Evolutionary conservation across 2,329 filamentous ascomycete species (phyloP), one percentile per base, ranked within the genome.

Genomic region (Apiospora pterosperma): DNA sequence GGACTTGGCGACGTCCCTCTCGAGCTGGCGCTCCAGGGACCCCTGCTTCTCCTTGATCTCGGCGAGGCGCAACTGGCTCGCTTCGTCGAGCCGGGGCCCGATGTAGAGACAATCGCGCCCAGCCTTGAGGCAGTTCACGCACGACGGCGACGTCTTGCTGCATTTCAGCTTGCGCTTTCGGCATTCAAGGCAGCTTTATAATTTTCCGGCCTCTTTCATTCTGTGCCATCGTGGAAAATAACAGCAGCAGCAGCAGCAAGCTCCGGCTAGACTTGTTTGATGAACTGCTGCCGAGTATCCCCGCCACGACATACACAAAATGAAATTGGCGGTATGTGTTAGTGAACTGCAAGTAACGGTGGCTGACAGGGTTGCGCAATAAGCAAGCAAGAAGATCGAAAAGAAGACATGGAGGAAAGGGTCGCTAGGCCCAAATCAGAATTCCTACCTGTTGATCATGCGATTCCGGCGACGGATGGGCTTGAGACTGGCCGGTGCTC

Each of bases 21-120:
- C 91, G 6, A 93, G 81, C 63, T 88, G 85, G 62, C 87, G 82
- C 77, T 93, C 91, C 21, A 93, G 78, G 10, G 85, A 87, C 31
- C 90, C 90, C 76, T 93, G 91, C 76, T 90, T 90, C 75, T 93
- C 91, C 77, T 93, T 93, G 75, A 93, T 89, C 72, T 92, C 89
- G 4, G 89, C 90, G 63, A 93, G 81, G 70, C 88, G 89, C 69
- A 89, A 82, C 75, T 92, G 89, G 62, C 87, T 87, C 8, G 86
- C 86, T 66, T 90, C 84, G 74, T 93, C 90, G n/a, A 91, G 80
- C 25, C 88, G 84, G 0, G 88, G 85, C 2, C 88, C 86, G 39
- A 92, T 82, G 72, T 91, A 92, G 41, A 91, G 73, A 69, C 85
- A 88, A 23, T 85, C 83, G 28, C 84, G 80, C 25, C 75, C 79